Evolutionary conservation across 2,329 filamentous ascomycete species (phyloP), one percentile per base, ranked within the genome.

Genomic region (Ceratocystis destructans): DNA sequence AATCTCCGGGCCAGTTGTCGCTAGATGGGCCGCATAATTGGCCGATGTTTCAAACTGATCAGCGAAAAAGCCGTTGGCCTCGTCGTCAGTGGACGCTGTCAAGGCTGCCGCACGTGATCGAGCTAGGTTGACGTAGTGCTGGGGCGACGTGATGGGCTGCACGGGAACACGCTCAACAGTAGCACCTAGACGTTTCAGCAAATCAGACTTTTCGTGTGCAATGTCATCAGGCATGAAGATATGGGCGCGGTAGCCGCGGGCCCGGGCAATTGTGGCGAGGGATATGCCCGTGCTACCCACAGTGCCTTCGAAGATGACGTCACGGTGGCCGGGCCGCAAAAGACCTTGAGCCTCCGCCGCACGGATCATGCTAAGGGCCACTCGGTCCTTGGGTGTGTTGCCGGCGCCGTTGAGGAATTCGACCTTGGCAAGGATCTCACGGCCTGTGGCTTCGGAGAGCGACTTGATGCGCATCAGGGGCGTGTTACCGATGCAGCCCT

Each of bases 201-300:
- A 83, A 71, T 93, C 87, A 4, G 88, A 90, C 76, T 99, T 99
- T 75, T 99, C 94, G 66, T 80, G 78, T 66, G 87, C 85, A 79
- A 95, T 88, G 77, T 99, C 94, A 73, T 90, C 86, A 61, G 94
- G 93, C 91, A 99, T 97, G 79, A 90, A 96, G 70, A 99, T 97
- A 76, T 97, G 89, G 41, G 91, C 91, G 70, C 87, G 83, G 78
- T 97, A 97, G 44, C 94, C 94, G 75, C 86, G 83, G 25, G 94
- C 92, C 71, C 92, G 83, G 62, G 90, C 92, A 63, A 99, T 84
- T 0, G 89, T 89, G 2, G 94, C 94, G 8, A 99, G 81, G 17
- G 92, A 96, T 71, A 99, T 97, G 25, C 94, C 94, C 0, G 94
- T 99, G 73, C 90, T 96, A 68, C 94, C 94, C 17, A 96, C 92